Evolutionary conservation across 2,329 filamentous ascomycete genomes (phyloP).

Genomic region (Elsinoe australis): DNA sequence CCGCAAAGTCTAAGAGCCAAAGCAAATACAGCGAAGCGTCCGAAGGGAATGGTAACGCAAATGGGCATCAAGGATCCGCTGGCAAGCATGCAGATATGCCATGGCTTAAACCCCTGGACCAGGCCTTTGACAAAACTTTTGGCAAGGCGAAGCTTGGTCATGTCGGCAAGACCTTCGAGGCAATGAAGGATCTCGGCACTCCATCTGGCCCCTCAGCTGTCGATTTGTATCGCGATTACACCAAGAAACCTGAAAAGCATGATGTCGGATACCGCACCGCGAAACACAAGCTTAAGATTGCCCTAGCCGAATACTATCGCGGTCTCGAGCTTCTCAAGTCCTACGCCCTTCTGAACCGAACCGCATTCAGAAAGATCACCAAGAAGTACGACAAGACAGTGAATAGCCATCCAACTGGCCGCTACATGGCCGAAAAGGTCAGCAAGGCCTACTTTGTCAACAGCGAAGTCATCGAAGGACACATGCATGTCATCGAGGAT

Average conservation of each 20-base stretch:
- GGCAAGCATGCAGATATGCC: constrained; percentile 3
- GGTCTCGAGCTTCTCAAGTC: constrained; percentile 86
- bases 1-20: constrained; percentile 8
- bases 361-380: constrained; percentile 93
- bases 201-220: constrained; percentile 31
- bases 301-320: constrained; percentile 87
- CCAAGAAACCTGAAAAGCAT: constrained; percentile 30
- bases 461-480: constrained; percentile 72
- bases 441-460: constrained; percentile 86
- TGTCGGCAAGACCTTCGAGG: constrained; percentile 51
- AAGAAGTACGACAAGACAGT: constrained; percentile 97
- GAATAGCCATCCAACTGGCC: constrained; percentile 64
- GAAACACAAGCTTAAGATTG: constrained; percentile 84
- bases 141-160: constrained; percentile 31
- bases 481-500: constrained; percentile 77
- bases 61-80: neutral
- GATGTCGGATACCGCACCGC: constrained; percentile 77
- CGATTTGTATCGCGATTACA: constrained; percentile 38
- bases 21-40: neutral
- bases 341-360: constrained; percentile 82
- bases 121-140: constrained; percentile 28
- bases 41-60: constrained; percentile 11
- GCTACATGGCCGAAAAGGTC: constrained; percentile 87
- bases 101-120: constrained; percentile 34
- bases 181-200: constrained; percentile 34